These are phyloP conservation scores for Pugionium cornutum DNA, from an alignment of 345 rosid species.

Conservation along the genomic window DNA sequence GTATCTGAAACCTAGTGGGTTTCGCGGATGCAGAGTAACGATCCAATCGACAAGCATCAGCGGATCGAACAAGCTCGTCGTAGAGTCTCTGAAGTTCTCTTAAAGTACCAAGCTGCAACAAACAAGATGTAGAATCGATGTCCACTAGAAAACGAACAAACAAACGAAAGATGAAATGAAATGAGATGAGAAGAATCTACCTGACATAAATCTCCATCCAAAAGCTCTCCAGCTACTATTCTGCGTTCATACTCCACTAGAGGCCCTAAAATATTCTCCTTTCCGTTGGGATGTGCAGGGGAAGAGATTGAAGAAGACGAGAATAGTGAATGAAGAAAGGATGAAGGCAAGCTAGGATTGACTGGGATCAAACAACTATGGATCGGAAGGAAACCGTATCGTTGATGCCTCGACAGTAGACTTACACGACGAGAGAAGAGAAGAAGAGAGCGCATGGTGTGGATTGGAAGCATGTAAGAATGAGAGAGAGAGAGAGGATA, in stretches of 20 bases:
- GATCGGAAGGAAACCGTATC: conserved; percentile 16
- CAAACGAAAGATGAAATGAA: background rate
- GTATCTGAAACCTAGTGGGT: conserved; percentile 54
- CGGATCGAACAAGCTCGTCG: conserved; percentile 75
- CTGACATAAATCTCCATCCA: conserved; percentile 88
- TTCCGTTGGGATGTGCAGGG: conserved; percentile 37
- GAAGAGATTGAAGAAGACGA: conserved; percentile 7
- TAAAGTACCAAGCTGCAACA: conserved; percentile 72
- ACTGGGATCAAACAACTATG: conserved; percentile 17
- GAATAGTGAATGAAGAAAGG: background rate
- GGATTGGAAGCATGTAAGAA: background rate
- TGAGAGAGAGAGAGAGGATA: background rate
- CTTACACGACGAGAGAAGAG: conserved; percentile 25
- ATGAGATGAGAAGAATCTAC: conserved; percentile 36
- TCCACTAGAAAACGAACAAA: background rate
- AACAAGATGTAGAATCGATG: conserved; percentile 12
- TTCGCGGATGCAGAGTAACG: conserved; percentile 79
- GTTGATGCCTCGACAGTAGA: conserved; percentile 26
- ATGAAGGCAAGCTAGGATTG: conserved; percentile 14
- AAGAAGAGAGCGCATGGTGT: conserved; percentile 33
- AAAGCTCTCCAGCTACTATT: conserved; percentile 67
- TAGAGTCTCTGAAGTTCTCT: conserved; percentile 89
- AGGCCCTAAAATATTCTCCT: conserved; percentile 61
- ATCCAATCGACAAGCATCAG: conserved; percentile 81
- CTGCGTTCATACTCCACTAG: conserved; percentile 79